Evolutionary conservation across 805 yeast genomes (phyloP).

Genomic region (Naumovozyma dairenensis): DNA sequence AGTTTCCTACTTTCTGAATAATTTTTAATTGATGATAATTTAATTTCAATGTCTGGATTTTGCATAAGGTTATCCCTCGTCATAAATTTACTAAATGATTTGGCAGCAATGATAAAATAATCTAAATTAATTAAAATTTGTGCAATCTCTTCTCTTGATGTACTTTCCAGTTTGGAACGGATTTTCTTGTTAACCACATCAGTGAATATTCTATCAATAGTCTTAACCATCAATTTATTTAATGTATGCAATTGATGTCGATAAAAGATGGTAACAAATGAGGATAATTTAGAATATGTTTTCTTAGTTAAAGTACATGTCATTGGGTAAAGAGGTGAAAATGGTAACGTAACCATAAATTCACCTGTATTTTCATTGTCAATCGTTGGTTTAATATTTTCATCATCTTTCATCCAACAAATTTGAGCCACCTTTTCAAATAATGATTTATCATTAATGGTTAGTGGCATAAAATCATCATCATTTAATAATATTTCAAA

Average conservation of each 20-base stretch:
- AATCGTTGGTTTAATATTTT: slow-evolving; percentile 30
- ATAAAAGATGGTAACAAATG: slow-evolving; percentile 56
- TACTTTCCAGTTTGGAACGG: slow-evolving; percentile 49
- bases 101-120: slow-evolving; percentile 68
- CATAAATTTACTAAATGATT: slow-evolving; percentile 43
- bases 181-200: slow-evolving; percentile 58
- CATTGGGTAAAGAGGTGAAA: slow-evolving; percentile 80
- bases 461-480: slow-evolving; percentile 85
- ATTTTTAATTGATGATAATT: slow-evolving; percentile 42
- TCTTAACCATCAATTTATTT: slow-evolving; percentile 46
- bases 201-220: slow-evolving; percentile 61
- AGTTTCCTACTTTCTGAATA: slow-evolving; percentile 51
- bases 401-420: slow-evolving; percentile 59
- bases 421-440: slow-evolving; percentile 54
- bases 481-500: slow-evolving; percentile 56
- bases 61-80: slow-evolving; percentile 30
- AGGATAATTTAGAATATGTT: slow-evolving; percentile 51
- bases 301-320: slow-evolving; percentile 67
- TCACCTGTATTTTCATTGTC: slow-evolving; percentile 18
- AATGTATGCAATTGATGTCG: slow-evolving; percentile 52
- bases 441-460: slow-evolving; percentile 47
- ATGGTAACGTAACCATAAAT: slow-evolving; percentile 67
- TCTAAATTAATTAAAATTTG: slow-evolving; percentile 85
- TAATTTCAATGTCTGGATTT: slow-evolving; percentile 33
- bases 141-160: slow-evolving; percentile 80